Conservation (phyloP, 345 rosid genomes). For the Leavenworthia alabamica region DNA sequence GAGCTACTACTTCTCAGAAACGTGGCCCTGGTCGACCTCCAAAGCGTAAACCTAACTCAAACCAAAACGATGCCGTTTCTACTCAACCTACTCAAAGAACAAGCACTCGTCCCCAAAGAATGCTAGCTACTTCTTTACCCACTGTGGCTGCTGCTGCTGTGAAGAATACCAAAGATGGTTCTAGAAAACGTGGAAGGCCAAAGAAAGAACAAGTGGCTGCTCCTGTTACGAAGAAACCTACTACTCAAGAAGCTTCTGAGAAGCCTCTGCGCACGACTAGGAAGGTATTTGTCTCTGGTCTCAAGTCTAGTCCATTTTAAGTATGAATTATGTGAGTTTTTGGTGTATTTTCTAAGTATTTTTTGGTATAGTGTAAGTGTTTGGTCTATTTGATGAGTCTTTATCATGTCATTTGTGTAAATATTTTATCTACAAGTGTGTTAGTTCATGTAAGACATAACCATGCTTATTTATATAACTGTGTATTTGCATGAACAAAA, state of each 20-base stretch:
- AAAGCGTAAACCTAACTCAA: slow-evolving; percentile 29
- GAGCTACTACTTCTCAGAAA: slow-evolving; percentile 27
- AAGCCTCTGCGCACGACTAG: slow-evolving; percentile 48
- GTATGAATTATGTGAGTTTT: background rate
- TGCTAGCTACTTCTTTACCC: background rate
- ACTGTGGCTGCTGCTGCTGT: slow-evolving; percentile 11
- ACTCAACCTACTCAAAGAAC: slow-evolving; percentile 10
- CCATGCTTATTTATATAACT: background rate
- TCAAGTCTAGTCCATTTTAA: background rate
- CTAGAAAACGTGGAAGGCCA: slow-evolving; percentile 55
- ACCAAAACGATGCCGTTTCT: slow-evolving; percentile 1
- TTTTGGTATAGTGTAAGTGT: background rate
- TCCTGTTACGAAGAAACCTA: slow-evolving; percentile 39
- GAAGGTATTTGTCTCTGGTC: slow-evolving; percentile 44
- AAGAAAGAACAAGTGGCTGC: slow-evolving; percentile 28
- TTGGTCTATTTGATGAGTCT: background rate
- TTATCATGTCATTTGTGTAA: background rate
- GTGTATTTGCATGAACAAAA: slow-evolving; percentile 5
- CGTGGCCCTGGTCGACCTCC: slow-evolving; percentile 72
- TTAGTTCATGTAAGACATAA: background rate
- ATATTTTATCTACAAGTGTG: background rate
- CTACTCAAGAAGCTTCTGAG: slow-evolving; percentile 14
- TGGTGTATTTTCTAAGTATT: background rate
- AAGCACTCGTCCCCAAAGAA: slow-evolving; percentile 40
- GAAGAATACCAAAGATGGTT: slow-evolving; percentile 3